Base-by-base conservation (phyloP, 192 early-diverging fungal genomes). In the Coemansia sp. region DNA sequence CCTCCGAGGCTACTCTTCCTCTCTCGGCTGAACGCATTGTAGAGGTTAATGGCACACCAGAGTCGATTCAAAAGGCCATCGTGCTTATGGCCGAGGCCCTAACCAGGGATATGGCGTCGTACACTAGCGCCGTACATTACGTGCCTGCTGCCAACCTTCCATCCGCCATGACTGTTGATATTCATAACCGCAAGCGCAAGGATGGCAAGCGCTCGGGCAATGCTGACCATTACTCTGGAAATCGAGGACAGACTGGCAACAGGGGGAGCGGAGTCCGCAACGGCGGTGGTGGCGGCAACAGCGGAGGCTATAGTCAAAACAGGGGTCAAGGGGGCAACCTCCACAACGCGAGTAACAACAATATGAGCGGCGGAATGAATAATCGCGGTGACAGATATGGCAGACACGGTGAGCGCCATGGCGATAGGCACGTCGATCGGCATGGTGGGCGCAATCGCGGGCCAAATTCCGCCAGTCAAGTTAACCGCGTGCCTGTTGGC, bases 131-230 rank as follows among this genome's bases (percentile, higher is more conserved):
- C 21, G 81, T 76, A 1, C 40, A 67, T 65, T 84, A 84, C 33
- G 74, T 84, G 26, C 81, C 81, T 1, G 76, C 81, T 7, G 81
- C 73, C 4, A 75, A 70, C 46, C 70, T 84, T 17, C 76, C 76
- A 10, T 84, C 81, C 6, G 81, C 81, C 4, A 84, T 84, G 81
- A 78, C 77, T 17, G 73, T 84, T 2, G 77, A 84, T 39, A 84
- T 74, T 0, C 63, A 78, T 52, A 50, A 26, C 35, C 77, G 81
- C 61, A 78, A 76, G 65, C 73, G 77, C 64, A 75, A 72, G 62
- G 73, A 75, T 38, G 23, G 21, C 17, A 75, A 68, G 53, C 67
- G 72, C 3, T 57, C 50, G 37, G 72, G 81, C 19, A 55, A 72
- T n/a, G 52, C 13, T 60, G 69, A 76, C 42, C 21, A 57, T 19